Evolutionary conservation across 345 rosid genomes (phyloP).

Genomic region (Eucalyptus curtisii): DNA sequence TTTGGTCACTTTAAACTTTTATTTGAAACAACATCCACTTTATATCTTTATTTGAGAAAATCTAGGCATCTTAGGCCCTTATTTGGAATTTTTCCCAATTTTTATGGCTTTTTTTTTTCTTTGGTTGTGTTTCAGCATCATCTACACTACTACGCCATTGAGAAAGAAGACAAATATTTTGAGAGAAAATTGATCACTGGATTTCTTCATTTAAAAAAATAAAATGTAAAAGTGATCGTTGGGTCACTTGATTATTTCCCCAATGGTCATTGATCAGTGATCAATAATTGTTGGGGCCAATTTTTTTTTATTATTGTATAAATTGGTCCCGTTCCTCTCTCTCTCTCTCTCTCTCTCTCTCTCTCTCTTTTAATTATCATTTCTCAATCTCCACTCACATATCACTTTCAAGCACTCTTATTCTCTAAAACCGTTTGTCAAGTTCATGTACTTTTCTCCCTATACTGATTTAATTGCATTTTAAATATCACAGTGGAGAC

Average conservation of each 20-base stretch:
- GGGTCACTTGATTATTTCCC: not conserved
- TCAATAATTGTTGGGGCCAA: not conserved
- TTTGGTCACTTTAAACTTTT: too few relatives aligned
- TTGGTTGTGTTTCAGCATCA: not conserved
- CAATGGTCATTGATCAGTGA: not conserved
- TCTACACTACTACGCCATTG: not conserved
- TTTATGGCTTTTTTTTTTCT: not conserved
- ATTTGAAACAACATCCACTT: too few relatives aligned
- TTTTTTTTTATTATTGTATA: not conserved
- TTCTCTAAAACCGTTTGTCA: not conserved
- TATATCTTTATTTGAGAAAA: accelerated
- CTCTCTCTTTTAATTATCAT: not conserved
- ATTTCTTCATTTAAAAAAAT: not conserved
- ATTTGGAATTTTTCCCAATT: not conserved
- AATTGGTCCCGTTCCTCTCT: accelerated
- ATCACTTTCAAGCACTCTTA: not conserved
- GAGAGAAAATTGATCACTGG: not conserved
- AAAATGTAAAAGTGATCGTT: not conserved
- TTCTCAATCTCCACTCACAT: not conserved
- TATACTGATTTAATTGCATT: not conserved
- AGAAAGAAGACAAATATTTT: not conserved
- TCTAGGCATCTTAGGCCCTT: accelerated
- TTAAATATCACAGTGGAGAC: not conserved
- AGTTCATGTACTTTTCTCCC: not conserved
- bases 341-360: accelerated